Percentiles rank a stretch among this genome's conserved stretches.
Evolutionary conservation across 1,284 basidiomycete species (phyloP).

Genomic region (Peniophora sp.): DNA sequence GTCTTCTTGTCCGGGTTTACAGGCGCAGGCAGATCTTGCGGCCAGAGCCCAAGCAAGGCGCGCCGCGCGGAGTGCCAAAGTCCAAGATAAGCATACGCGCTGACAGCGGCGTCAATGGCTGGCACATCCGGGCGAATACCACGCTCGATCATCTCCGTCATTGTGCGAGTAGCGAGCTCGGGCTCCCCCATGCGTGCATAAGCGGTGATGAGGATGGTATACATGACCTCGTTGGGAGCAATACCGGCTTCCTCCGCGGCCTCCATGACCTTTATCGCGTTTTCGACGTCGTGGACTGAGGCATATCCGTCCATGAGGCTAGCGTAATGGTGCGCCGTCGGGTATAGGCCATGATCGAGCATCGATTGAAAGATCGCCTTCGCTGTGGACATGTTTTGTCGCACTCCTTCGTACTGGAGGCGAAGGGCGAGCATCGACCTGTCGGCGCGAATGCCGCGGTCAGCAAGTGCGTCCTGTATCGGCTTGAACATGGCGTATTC

Average conservation of each 20-base stretch:
- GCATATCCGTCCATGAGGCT: conserved; percentile 65
- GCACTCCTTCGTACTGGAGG: conserved; percentile 49
- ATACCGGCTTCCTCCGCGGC: conserved; percentile 41
- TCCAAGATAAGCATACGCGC: conserved; percentile 54
- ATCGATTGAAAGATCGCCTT: conserved; percentile 46
- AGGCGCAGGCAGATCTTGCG: conserved; percentile 50
- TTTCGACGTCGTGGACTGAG: conserved; percentile 41
- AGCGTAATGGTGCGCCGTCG: conserved; percentile 59
- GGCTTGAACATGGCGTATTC: conserved; percentile 1
- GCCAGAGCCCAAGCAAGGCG: conserved; percentile 56
- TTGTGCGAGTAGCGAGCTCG: conserved; percentile 40
- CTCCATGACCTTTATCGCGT: conserved; percentile 44
- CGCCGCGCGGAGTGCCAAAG: conserved; percentile 40
- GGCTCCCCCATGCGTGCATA: conserved; percentile 54
- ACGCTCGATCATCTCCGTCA: conserved; percentile 53
- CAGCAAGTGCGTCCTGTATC: conserved; percentile 37
- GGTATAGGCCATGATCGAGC: conserved; percentile 54
- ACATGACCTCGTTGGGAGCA: conserved; percentile 53
- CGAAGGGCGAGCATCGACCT: conserved; percentile 48
- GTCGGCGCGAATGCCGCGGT: conserved; percentile 44
- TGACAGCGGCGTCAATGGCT: conserved; percentile 59
- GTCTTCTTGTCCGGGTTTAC: conserved; percentile 29
- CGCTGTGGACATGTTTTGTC: conserved; percentile 42
- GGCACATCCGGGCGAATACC: conserved; percentile 60
- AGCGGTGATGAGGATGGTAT: conserved; percentile 64